These are phyloP conservation scores for Komagataella pastoris DNA, from an alignment of 805 yeast genomes.

Conservation along the genomic window DNA sequence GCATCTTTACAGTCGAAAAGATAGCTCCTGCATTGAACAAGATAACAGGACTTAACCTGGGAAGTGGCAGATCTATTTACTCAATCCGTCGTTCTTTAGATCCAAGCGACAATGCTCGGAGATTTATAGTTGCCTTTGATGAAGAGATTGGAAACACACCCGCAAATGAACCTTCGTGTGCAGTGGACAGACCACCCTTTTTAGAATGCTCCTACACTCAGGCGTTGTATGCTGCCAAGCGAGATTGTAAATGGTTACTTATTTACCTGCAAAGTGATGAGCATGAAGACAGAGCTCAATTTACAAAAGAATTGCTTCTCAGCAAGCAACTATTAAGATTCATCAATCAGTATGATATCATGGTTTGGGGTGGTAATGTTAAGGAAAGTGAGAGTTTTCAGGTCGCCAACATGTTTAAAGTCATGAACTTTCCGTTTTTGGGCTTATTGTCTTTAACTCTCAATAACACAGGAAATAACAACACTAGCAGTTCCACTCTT, in stretches of 20 bases:
- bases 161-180: conserved; percentile 5
- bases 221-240: conserved; percentile 59
- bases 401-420: conserved; percentile 61
- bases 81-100: conserved; percentile 2
- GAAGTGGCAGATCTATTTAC: background rate
- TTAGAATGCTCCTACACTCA: conserved; percentile 70
- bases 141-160: conserved; percentile 7
- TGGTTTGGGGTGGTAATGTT: conserved; percentile 84
- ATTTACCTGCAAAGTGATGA: conserved; percentile 63
- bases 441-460: conserved; percentile 65
- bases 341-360: conserved; percentile 33
- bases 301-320: conserved; percentile 41
- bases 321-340: conserved; percentile 33
- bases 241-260: conserved; percentile 57
- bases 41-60: background rate
- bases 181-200: conserved; percentile 23
- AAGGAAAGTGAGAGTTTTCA: conserved; percentile 76
- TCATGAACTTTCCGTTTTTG: conserved; percentile 68
- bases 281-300: conserved; percentile 45
- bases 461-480: conserved; percentile 40
- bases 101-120: conserved; percentile 19
- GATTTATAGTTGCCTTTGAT: conserved; percentile 18
- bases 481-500: conserved; percentile 34
- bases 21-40: background rate
- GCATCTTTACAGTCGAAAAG: background rate